A percentile compares a stretch with the other conserved stretches of the same genome.
Conservation (phyloP, 257 asterid genomes). For the Capsicum baccatum region DNA sequence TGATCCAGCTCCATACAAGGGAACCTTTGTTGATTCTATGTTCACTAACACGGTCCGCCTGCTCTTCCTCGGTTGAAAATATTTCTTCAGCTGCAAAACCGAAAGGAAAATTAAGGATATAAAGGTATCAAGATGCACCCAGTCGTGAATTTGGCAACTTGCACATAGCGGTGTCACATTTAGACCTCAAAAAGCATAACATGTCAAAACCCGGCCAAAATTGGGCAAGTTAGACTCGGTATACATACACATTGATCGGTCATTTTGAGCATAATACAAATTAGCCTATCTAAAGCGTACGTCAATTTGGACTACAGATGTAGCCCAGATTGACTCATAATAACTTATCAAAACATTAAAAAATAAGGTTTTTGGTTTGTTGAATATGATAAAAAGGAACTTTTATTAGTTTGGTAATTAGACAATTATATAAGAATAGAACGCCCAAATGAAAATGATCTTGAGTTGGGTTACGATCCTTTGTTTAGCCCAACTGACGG, state of each 20-base stretch:
- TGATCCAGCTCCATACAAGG: conserved; percentile 90
- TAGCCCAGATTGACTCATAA: neutral
- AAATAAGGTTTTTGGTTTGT: neutral
- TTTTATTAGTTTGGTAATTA: neutral
- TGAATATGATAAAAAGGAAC: neutral
- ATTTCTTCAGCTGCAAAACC: conserved; percentile 63
- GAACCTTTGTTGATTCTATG: conserved; percentile 73
- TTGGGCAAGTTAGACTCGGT: neutral
- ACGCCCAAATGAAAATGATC: neutral
- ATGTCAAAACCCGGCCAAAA: neutral
- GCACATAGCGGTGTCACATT: neutral
- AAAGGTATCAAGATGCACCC: neutral
- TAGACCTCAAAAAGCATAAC: neutral
- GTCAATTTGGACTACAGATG: neutral
- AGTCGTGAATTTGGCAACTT: neutral
- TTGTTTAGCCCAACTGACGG: neutral
- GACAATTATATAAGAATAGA: neutral
- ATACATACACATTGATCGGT: neutral
- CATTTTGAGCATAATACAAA: neutral
- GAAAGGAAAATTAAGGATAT: neutral
- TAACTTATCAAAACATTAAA: neutral
- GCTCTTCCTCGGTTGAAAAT: conserved; percentile 85
- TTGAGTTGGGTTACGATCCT: neutral
- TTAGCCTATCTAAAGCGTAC: neutral
- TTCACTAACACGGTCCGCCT: conserved; percentile 60